These are phyloP conservation scores for Beauveria brongniartii DNA, from an alignment of 2,329 filamentous ascomycete species.

Conservation along the genomic window DNA sequence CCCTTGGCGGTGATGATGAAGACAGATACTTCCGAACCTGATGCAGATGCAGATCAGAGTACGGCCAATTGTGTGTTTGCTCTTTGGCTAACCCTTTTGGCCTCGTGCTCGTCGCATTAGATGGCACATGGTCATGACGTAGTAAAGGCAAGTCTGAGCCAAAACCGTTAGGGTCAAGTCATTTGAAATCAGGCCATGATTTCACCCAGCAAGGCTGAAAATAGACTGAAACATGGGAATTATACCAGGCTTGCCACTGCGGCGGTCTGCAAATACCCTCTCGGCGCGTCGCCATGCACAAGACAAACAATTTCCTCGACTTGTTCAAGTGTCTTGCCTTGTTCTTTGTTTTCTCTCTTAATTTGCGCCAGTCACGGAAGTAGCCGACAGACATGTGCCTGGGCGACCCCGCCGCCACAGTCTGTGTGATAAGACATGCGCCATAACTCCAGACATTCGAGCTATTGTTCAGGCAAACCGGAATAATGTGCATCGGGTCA, in stretches of 20 bases:
- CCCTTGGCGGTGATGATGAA: slow-evolving; percentile 54
- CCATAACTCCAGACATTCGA: not conserved
- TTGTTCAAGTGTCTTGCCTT: not conserved
- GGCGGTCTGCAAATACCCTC: no score
- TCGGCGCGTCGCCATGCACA: no score
- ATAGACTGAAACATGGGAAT: not conserved
- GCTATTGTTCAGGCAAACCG: no score
- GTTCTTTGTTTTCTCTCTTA: not conserved
- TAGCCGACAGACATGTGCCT: not conserved
- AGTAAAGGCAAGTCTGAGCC: slow-evolving; percentile 62
- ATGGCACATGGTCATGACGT: slow-evolving; percentile 37
- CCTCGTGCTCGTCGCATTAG: slow-evolving; percentile 17
- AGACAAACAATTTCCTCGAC: not conserved
- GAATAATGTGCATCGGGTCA: no score
- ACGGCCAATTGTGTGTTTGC: slow-evolving; percentile 39
- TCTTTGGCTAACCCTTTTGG: slow-evolving; percentile 36
- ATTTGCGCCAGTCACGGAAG: not conserved
- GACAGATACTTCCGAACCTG: slow-evolving; percentile 67
- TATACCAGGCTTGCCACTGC: not conserved
- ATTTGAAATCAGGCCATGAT: not conserved
- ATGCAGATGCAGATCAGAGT: slow-evolving; percentile 3
- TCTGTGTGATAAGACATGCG: slow-evolving; percentile 5
- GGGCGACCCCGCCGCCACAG: not conserved
- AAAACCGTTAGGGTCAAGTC: slow-evolving; percentile 2
- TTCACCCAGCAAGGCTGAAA: not conserved